Conservation (phyloP, 257 asterid genomes). For the Coffea canephora region DNA sequence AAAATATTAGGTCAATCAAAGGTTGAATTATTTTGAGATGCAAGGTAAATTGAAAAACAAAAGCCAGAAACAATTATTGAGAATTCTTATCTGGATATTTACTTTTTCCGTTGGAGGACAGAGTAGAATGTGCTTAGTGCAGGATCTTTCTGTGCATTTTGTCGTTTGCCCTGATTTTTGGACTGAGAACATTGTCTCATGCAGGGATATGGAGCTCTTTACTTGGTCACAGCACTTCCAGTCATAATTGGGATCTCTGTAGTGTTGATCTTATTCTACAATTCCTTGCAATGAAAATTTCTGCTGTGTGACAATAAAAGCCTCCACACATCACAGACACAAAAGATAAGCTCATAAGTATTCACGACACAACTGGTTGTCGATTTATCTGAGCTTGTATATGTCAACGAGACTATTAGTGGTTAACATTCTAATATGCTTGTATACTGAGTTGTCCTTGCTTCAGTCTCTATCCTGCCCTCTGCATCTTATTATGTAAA, state of each 20-base stretch:
- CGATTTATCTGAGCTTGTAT: slow-evolving; percentile 8
- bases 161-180: not conserved
- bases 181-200: slow-evolving; percentile 12
- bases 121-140: not conserved
- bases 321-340: not conserved
- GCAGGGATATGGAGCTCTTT: slow-evolving; percentile 95
- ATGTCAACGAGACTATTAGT: not conserved
- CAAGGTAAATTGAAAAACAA: not conserved
- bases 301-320: not conserved
- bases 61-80: not conserved
- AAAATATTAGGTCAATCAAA: not conserved
- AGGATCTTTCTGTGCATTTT: not conserved
- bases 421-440: not conserved
- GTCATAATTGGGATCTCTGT: slow-evolving; percentile 81
- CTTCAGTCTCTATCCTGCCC: not conserved
- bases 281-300: slow-evolving; percentile 63
- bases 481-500: not conserved
- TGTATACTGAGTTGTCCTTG: not conserved
- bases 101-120: not conserved
- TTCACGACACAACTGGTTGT: not conserved
- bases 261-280: slow-evolving; percentile 74
- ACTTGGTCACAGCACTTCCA: slow-evolving; percentile 85
- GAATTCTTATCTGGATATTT: not conserved
- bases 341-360: not conserved
- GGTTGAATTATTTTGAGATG: not conserved